Evolutionary conservation across 345 rosid species (phyloP).

Genomic region (Ceriops tagal): DNA sequence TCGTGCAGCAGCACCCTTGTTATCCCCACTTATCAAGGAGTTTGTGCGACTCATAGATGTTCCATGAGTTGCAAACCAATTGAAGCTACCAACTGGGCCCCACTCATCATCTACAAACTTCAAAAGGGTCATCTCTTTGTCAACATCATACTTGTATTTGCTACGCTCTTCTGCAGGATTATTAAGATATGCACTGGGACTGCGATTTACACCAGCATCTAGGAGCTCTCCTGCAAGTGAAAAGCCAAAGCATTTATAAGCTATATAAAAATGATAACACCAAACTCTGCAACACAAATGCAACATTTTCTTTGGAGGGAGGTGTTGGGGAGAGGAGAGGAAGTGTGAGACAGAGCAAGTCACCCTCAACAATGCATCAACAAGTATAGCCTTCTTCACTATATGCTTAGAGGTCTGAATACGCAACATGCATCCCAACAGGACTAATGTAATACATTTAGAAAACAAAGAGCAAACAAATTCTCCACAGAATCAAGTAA

Average conservation of each 20-base stretch:
- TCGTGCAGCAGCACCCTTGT: slow-evolving; percentile 94
- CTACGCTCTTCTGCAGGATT: slow-evolving; percentile 71
- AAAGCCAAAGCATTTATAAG: slow-evolving; percentile 9
- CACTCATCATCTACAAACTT: slow-evolving; percentile 86
- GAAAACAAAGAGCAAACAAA: too few species aligned
- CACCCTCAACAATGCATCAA: too few species aligned
- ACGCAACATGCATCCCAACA: too few species aligned
- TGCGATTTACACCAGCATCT: slow-evolving; percentile 88
- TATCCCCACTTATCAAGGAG: slow-evolving; percentile 94
- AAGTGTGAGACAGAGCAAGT: too few species aligned
- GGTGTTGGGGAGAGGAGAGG: too few species aligned
- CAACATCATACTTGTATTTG: slow-evolving; percentile 73
- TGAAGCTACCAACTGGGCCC: slow-evolving; percentile 91
- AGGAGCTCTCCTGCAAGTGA: slow-evolving; percentile 66
- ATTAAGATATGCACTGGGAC: slow-evolving; percentile 95
- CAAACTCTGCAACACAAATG: background rate
- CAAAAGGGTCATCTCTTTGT: slow-evolving; percentile 91
- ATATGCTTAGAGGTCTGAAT: too few species aligned
- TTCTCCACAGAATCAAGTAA: too few species aligned
- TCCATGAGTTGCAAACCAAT: slow-evolving; percentile 97
- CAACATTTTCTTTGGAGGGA: too few species aligned
- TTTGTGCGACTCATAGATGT: slow-evolving; percentile 96
- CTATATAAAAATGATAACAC: background rate
- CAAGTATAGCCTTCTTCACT: too few species aligned
- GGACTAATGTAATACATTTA: too few species aligned